Percentiles rank a stretch among this genome's conserved stretches.
phyloP scores from a whole-genome alignment of 2,329 filamentous ascomycete species.

The Bipolaris sorokiniana region DNA sequence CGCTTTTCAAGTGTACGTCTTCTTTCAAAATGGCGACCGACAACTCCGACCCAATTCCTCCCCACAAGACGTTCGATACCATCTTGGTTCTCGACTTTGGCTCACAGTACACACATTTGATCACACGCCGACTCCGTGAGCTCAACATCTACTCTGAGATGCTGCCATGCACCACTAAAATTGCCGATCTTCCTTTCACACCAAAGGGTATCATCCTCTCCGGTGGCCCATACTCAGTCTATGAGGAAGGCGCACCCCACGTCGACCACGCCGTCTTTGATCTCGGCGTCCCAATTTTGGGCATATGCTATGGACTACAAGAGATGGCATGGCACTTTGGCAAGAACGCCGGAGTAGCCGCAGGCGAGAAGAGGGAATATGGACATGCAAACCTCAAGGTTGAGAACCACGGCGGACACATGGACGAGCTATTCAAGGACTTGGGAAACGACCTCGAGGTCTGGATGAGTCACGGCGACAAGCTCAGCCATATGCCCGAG shows the following conservation, averaged over 20 bases:
- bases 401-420: conserved; percentile 63
- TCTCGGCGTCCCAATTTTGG: conserved; percentile 66
- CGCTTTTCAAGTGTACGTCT: conserved; percentile 1
- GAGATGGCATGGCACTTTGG: conserved; percentile 75
- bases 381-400: conserved; percentile 72
- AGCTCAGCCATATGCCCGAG: conserved; percentile 75
- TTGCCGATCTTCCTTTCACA: conserved; percentile 76
- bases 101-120: conserved; percentile 75
- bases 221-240: conserved; percentile 78
- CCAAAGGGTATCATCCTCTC: conserved; percentile 84
- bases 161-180: conserved; percentile 84
- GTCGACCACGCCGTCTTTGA: conserved; percentile 84
- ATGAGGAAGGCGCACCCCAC: conserved; percentile 77
- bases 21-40: conserved; percentile 47
- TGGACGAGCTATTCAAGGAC: conserved; percentile 79
- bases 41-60: conserved; percentile 52
- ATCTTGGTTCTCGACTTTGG: conserved; percentile 76
- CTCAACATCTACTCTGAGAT: conserved; percentile 87
- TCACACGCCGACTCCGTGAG: conserved; percentile 75
- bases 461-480: conserved; percentile 91
- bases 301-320: conserved; percentile 70
- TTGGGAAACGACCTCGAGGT: conserved; percentile 73
- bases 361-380: conserved; percentile 72
- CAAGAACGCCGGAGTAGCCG: conserved; percentile 66
- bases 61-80: conserved; percentile 65